Evolutionary conservation across 176 grass and related monocot genomes (phyloP), one percentile per base, ranked within the genome.

Genomic region (Pontederia crassipes): DNA sequence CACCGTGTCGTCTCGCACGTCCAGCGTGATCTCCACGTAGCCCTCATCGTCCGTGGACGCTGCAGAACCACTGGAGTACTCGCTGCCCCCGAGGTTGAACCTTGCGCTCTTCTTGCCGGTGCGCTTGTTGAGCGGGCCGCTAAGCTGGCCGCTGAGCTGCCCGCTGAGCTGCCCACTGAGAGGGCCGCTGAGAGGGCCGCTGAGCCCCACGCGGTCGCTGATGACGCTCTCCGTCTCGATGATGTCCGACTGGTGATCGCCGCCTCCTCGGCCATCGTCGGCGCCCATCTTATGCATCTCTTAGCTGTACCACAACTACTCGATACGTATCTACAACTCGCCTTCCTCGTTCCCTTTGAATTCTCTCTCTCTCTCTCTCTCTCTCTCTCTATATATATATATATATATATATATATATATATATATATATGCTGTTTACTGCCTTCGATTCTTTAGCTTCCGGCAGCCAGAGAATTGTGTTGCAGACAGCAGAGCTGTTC

Each of bases 11-110:
- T 92, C 87, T 59, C 93, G 87, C 74, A 97, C 84, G 58, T 97
- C 93, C 28, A 97, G 84, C 4, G 93, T 97, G 77, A 97, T 91
- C 78, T 97, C 93, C 6, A 97, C 93, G 76, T 91, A 91, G n/a
- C 78, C 78, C 17, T 58, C 55, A 52, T 86, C 90, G 45, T 62
- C n/a, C 20, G 20, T 24, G 20, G 20, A 24, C 20, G 20, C 20
- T 24, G 20, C 20, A 24, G 20, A 24, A 24, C 20, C 20, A 24
- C 20, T 24, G 20, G 20, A 24, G 20, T 24, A 24, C 48, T 11
- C 27, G 54, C 11, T 6, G 12, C 7, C 49, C 29, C 27, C 54
- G 76, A 90, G 65, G 0, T 78, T 89, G 61, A 97, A 91, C 18
- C 93, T 66, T 47, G 87, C 87, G 62, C 93, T 85, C 79, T 85